Evolutionary conservation across 75 land plant species (phyloP), one percentile per base, ranked within the genome.

Genomic region (Pinus taeda): DNA sequence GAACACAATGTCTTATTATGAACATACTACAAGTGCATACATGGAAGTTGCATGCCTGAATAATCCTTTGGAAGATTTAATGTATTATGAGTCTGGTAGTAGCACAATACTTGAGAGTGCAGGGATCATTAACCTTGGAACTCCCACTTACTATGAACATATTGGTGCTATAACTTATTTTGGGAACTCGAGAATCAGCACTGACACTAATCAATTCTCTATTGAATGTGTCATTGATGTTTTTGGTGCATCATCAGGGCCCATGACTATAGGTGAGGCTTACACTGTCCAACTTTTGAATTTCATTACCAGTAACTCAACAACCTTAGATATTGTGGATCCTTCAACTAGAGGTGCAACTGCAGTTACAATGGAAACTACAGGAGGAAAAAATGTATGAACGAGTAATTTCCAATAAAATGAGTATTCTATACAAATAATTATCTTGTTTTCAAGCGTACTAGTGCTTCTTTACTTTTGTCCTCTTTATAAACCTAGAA

Each of bases 1-100:
- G 80, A n/a, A 73, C 81, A 33, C 82, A 84, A 30, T 72, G 37
- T 13, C 78, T 5, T 86, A 81, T 71, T 87, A 89, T 64, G 74
- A 82, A 2, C 26, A 74, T 11, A 55, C 56, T 37, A 77, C 77
- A 9, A 80, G 24, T 61, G 4, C 70, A 14, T 75, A 80, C 22
- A 15, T 67, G 55, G 83, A 60, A 37, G 56, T 65, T 66, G 30
- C 61, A 39, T 37, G 36, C 0, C 22, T 75, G 11, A 77, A 57
- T 56, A 84, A 77, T 49, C 79, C 84, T 66, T 80, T 74, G 6
- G 79, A 61, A n/a, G 49, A 87, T 76, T 57, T 18, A 6, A 60
- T 56, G 21, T 87, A 86, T 75, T 79, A 80, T 70, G 80, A 75
- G 2, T 3, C 74, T 76, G 71, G 62, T 53, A 79, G 42, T 71